Evolutionary conservation across 164 flowering plant species (phyloP).

Genomic region (Aristolochia contorta): DNA sequence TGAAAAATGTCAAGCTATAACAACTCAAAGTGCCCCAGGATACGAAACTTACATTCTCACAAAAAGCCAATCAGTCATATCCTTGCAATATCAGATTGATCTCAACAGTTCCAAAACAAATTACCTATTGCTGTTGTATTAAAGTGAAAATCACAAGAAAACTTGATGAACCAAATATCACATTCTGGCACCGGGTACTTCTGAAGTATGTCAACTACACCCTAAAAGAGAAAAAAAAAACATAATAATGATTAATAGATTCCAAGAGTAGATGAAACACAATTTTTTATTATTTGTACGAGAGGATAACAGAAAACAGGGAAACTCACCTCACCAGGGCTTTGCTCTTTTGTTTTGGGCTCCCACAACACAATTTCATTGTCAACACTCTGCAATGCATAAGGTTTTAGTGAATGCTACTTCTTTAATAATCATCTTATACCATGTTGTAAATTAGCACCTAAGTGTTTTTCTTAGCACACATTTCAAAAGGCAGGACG

Average conservation of each 20-base stretch:
- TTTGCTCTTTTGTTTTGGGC: slow-evolving; percentile 80
- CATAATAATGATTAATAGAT: background rate
- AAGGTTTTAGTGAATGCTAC: slow-evolving; percentile 2
- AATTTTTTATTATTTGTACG: background rate
- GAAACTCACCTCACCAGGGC: slow-evolving; percentile 74
- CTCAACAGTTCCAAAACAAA: background rate
- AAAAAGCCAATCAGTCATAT: background rate
- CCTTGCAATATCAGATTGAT: background rate
- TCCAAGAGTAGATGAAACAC: background rate
- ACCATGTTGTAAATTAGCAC: background rate
- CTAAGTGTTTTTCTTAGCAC: background rate
- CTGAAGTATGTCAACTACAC: slow-evolving; percentile 78
- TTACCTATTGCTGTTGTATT: slow-evolving; percentile 81
- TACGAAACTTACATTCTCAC: too few species aligned
- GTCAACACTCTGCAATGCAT: slow-evolving; percentile 72
- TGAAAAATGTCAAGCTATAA: slow-evolving; percentile 15
- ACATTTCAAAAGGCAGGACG: background rate
- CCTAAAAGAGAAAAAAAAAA: slow-evolving; percentile 26
- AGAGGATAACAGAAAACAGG: background rate
- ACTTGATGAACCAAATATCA: slow-evolving; percentile 98
- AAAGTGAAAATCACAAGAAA: slow-evolving; percentile 90
- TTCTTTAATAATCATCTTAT: background rate
- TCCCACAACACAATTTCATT: slow-evolving; percentile 96
- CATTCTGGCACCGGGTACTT: slow-evolving; percentile 97
- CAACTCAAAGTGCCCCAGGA: background rate